These are phyloP conservation scores for Platismatia glauca DNA, from an alignment of 495 filamentous ascomycete genomes.

Conservation along the genomic window DNA sequence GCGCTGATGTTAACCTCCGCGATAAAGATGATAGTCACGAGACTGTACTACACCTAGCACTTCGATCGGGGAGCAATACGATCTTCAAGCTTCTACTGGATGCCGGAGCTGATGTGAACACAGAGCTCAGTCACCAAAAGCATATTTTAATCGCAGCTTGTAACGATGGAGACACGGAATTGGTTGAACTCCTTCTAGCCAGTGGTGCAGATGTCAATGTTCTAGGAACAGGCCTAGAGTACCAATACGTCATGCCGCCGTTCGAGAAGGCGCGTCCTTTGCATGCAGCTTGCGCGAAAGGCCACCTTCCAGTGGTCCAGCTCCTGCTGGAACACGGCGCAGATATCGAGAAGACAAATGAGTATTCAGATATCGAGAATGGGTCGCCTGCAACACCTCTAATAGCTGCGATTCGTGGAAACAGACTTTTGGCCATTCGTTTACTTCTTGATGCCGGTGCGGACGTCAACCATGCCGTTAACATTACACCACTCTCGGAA, in stretches of 20 bases:
- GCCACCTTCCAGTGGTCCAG: too few species aligned
- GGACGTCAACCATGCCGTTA: too few species aligned
- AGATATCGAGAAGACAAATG: too few species aligned
- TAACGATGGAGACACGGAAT: not conserved
- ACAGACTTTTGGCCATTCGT: too few species aligned
- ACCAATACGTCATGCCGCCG: not conserved
- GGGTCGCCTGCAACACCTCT: too few species aligned
- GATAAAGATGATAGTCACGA: not conserved
- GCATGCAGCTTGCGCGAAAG: slow-evolving; percentile 2
- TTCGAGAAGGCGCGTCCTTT: not conserved
- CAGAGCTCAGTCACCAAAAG: not conserved
- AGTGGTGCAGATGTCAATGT: not conserved
- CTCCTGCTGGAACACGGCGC: too few species aligned
- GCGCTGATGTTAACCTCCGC: slow-evolving; percentile 3
- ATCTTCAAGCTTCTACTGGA: not conserved
- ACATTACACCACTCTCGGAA: too few species aligned
- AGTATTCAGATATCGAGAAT: too few species aligned
- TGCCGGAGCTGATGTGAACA: not conserved
- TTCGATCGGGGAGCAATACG: not conserved
- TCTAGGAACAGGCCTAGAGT: not conserved
- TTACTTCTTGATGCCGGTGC: slow-evolving; percentile 20
- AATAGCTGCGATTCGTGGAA: too few species aligned
- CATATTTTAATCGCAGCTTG: not conserved
- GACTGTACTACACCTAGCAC: not conserved
- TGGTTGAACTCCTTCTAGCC: not conserved